phyloP scores from a whole-genome alignment of 345 rosid genomes.

The Pseudoturritis turrita region DNA sequence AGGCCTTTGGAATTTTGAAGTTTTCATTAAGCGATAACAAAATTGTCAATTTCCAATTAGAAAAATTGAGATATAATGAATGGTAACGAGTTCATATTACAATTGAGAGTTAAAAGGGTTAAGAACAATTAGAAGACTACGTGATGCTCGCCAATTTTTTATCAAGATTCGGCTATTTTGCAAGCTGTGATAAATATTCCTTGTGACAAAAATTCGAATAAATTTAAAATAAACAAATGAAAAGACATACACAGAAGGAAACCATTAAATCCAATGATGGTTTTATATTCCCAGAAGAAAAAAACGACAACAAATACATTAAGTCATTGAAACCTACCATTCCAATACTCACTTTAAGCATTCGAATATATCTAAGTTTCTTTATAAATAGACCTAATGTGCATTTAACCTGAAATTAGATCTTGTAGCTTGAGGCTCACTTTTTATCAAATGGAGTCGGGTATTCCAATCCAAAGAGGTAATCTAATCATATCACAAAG shows the following conservation, averaged over 20 bases:
- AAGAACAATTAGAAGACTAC: background rate
- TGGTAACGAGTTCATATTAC: too few species aligned
- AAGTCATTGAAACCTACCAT: background rate
- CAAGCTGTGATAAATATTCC: slow-evolving; percentile 27
- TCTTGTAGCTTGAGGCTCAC: background rate
- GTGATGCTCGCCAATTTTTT: background rate
- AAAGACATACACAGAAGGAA: background rate
- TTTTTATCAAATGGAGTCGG: background rate
- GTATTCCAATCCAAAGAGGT: slow-evolving; percentile 6
- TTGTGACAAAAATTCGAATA: background rate
- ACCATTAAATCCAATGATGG: background rate
- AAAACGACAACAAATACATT: background rate
- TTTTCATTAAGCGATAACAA: too few species aligned
- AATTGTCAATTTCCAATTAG: too few species aligned
- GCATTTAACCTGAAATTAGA: background rate
- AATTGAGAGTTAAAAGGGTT: background rate
- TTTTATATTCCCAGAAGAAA: slow-evolving; percentile 11
- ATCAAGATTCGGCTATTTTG: slow-evolving; percentile 10
- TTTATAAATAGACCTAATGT: slow-evolving; percentile 9
- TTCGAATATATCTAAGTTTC: background rate
- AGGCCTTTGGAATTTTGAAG: too few species aligned
- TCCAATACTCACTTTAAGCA: background rate
- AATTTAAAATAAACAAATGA: background rate
- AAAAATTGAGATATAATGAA: too few species aligned
- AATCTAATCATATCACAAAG: background rate